Evolutionary conservation across 805 yeast species (phyloP).

Genomic region (Ogataea dorogensis): DNA sequence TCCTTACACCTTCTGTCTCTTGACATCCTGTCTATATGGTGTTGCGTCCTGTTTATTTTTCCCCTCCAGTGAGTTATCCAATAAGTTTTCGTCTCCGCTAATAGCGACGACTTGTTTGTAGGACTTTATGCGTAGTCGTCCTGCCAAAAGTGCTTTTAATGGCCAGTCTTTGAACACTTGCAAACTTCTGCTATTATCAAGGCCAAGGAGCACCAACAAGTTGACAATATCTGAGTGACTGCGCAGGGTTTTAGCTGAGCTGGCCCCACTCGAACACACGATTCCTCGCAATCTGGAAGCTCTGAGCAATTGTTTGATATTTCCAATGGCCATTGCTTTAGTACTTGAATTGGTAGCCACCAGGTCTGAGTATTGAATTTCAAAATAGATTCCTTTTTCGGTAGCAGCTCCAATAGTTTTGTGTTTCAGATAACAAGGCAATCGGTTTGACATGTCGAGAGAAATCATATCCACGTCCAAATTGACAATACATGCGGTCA

Average conservation of each 20-base stretch:
- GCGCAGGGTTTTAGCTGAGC: constrained; percentile 44
- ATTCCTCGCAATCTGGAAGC: constrained; percentile 81
- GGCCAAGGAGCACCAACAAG: constrained; percentile 65
- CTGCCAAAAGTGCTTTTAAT: constrained; percentile 64
- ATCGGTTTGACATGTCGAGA: constrained; percentile 58
- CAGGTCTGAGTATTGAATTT: constrained; percentile 64
- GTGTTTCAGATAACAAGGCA: constrained; percentile 79
- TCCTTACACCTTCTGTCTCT: constrained; percentile 12
- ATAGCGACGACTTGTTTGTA: constrained; percentile 71
- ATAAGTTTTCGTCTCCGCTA: constrained; percentile 45
- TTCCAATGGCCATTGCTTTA: constrained; percentile 65
- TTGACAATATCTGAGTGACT: constrained; percentile 67
- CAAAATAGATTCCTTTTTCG: constrained; percentile 79
- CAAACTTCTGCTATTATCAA: constrained; percentile 60
- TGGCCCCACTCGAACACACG: constrained; percentile 75
- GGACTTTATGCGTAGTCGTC: constrained; percentile 68
- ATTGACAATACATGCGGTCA: constrained; percentile 69
- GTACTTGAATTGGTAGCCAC: constrained; percentile 32
- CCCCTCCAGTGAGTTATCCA: constrained; percentile 28
- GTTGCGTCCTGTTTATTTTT: constrained; percentile 16
- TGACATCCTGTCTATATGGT: constrained; percentile 6
- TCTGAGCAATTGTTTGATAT: constrained; percentile 70
- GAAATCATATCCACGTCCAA: constrained; percentile 82
- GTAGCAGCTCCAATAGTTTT: constrained; percentile 82
- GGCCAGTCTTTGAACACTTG: constrained; percentile 60